Percentiles rank a stretch among this genome's conserved stretches.
phyloP scores from a whole-genome alignment of 2,329 filamentous ascomycete species.

The Monosporascus sp. region DNA sequence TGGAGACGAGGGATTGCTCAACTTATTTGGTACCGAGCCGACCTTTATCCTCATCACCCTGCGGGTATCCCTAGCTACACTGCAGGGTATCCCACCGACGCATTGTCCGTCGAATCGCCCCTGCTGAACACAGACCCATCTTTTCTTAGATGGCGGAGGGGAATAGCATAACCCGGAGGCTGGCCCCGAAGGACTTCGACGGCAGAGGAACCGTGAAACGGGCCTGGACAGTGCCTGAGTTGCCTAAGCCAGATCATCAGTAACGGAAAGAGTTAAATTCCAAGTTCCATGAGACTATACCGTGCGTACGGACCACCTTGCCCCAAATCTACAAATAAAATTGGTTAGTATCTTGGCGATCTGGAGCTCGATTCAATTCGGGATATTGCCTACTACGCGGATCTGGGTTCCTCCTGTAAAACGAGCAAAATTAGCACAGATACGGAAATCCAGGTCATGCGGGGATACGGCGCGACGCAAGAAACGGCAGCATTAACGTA shows the following conservation, averaged over 20 bases:
- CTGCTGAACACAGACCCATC: no score
- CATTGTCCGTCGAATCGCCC: no score
- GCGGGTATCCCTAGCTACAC: no score
- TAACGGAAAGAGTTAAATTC: no score
- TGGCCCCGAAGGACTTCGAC: slow-evolving; percentile 11
- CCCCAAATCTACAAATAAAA: slow-evolving; percentile 9
- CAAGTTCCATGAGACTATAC: background rate
- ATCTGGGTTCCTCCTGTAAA: slow-evolving; percentile 9
- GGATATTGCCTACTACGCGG: slow-evolving; percentile 6
- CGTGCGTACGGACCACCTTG: slow-evolving; percentile 10
- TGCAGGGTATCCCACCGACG: no score
- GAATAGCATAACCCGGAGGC: slow-evolving; percentile 10
- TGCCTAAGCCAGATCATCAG: slow-evolving; percentile 2
- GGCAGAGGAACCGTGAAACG: slow-evolving; percentile 12
- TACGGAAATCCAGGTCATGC: no score
- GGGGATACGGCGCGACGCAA: no score
- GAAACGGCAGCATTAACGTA: slow-evolving; percentile 1
- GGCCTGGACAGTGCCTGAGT: slow-evolving; percentile 10
- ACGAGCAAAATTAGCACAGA: no score
- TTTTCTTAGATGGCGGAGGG: slow-evolving; percentile 7
- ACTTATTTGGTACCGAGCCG: no score
- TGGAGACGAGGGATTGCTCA: no score
- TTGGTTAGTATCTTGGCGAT: background rate
- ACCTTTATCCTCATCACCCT: no score
- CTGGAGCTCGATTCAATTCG: background rate